Percentiles rank a stretch among this genome's conserved stretches.
Evolutionary conservation across 495 filamentous ascomycete genomes (phyloP).

Genomic region (Talaromyces thailandensis): DNA sequence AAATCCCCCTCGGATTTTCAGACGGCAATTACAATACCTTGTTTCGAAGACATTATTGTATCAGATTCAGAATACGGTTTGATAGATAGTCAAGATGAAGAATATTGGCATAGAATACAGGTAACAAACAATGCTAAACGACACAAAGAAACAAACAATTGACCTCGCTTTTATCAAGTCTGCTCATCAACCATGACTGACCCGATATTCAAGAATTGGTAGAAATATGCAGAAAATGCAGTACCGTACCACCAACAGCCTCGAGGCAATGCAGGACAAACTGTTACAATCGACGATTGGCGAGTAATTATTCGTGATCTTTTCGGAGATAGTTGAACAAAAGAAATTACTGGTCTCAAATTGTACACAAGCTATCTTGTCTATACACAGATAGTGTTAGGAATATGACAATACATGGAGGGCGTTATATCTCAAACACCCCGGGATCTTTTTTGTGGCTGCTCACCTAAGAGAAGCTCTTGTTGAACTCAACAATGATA

Average conservation of each 20-base stretch:
- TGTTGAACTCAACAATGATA: conserved; percentile 73
- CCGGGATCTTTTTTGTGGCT: conserved; percentile 23
- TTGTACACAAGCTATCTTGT: conserved; percentile 49
- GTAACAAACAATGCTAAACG: background rate
- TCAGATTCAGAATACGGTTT: too few species aligned
- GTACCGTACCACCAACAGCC: background rate
- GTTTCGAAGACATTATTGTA: too few species aligned
- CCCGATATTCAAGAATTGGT: background rate
- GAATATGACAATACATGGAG: conserved; percentile 30
- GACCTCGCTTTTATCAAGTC: background rate
- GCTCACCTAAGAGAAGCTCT: conserved; percentile 69
- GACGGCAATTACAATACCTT: too few species aligned
- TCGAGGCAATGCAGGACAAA: background rate
- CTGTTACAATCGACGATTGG: background rate
- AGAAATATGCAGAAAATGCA: background rate
- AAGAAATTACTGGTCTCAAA: conserved; percentile 43
- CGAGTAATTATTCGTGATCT: background rate
- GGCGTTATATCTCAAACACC: conserved; percentile 15
- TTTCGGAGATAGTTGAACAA: conserved; percentile 16
- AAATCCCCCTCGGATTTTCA: background rate
- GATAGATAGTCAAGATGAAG: background rate
- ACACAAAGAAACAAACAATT: background rate
- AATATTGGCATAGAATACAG: background rate
- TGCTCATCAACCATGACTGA: background rate
- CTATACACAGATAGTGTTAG: conserved; percentile 43